Evolutionary conservation across 106 monocot species (phyloP).

Genomic region (Acanthochlamys bracteata): DNA sequence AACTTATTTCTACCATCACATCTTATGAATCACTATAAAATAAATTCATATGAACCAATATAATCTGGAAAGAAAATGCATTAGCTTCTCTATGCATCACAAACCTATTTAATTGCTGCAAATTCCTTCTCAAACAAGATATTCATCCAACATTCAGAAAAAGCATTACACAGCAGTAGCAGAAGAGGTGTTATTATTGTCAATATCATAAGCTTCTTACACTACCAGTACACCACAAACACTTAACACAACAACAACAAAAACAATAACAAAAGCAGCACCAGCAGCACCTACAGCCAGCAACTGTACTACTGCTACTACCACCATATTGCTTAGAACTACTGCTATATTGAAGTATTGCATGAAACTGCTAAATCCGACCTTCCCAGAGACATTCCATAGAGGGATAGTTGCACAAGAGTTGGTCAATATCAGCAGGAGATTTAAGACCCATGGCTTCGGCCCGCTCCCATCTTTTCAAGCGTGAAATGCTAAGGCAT

Average conservation of each 20-base stretch:
- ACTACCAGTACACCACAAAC: too few relatives aligned
- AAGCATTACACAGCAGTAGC: too few relatives aligned
- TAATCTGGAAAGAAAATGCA: too few relatives aligned
- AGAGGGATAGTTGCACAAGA: slow-evolving; percentile 18
- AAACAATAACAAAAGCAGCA: background rate
- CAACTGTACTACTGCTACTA: background rate
- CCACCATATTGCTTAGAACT: background rate
- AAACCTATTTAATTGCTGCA: too few relatives aligned
- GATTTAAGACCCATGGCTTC: slow-evolving; percentile 49
- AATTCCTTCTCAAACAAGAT: too few relatives aligned
- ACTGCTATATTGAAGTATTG: background rate
- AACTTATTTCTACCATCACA: too few relatives aligned
- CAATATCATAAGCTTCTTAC: too few relatives aligned
- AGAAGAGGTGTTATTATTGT: too few relatives aligned
- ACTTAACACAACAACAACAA: background rate
- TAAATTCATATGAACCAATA: too few relatives aligned
- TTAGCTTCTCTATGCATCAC: too few relatives aligned
- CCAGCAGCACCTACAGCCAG: background rate
- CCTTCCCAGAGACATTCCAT: slow-evolving; percentile 76
- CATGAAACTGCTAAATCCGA: slow-evolving; percentile 19
- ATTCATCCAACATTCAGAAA: too few relatives aligned
- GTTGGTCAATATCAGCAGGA: slow-evolving; percentile 24
- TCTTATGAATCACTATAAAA: too few relatives aligned
- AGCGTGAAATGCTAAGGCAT: slow-evolving; percentile 53
- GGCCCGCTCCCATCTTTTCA: slow-evolving; percentile 70